phyloP scores from a whole-genome alignment of 2,329 filamentous ascomycete genomes.

The Fusarium sp. region DNA sequence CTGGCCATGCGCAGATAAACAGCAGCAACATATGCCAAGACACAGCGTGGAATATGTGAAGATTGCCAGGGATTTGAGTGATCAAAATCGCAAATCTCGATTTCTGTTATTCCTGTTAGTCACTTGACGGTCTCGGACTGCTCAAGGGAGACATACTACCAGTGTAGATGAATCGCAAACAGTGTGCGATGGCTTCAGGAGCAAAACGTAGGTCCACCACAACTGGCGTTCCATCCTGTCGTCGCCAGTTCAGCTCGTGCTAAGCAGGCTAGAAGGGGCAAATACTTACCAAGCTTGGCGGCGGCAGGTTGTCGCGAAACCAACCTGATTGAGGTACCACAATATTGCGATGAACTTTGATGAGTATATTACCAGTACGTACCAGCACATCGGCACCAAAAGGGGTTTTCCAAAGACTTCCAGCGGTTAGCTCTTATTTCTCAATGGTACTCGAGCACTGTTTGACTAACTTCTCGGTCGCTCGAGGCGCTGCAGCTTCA shows the following conservation, averaged over 20 bases:
- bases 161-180: slow-evolving; percentile 54
- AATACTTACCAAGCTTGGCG: slow-evolving; percentile 45
- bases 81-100: slow-evolving; percentile 49
- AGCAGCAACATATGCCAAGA: slow-evolving; percentile 51
- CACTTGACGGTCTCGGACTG: background rate
- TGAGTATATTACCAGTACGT: slow-evolving; percentile 39
- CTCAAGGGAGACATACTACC: slow-evolving; percentile 45
- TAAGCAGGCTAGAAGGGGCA: no score
- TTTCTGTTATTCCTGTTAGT: slow-evolving; percentile 38
- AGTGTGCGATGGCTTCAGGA: slow-evolving; percentile 47
- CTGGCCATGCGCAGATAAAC: slow-evolving; percentile 47
- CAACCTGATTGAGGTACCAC: slow-evolving; percentile 51
- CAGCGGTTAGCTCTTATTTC: slow-evolving; percentile 23
- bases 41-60: slow-evolving; percentile 51
- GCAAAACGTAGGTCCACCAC: slow-evolving; percentile 45
- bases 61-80: slow-evolving; percentile 42
- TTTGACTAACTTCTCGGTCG: slow-evolving; percentile 44
- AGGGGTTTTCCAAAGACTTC: slow-evolving; percentile 50
- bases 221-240: slow-evolving; percentile 48
- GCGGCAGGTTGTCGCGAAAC: slow-evolving; percentile 52
- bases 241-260: slow-evolving; percentile 12
- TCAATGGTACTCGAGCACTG: background rate
- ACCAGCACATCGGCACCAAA: slow-evolving; percentile 52
- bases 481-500: slow-evolving; percentile 47
- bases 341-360: slow-evolving; percentile 53